Conservation (phyloP, 2,329 filamentous ascomycete genomes). For the Trichoderma brevicompactum region DNA sequence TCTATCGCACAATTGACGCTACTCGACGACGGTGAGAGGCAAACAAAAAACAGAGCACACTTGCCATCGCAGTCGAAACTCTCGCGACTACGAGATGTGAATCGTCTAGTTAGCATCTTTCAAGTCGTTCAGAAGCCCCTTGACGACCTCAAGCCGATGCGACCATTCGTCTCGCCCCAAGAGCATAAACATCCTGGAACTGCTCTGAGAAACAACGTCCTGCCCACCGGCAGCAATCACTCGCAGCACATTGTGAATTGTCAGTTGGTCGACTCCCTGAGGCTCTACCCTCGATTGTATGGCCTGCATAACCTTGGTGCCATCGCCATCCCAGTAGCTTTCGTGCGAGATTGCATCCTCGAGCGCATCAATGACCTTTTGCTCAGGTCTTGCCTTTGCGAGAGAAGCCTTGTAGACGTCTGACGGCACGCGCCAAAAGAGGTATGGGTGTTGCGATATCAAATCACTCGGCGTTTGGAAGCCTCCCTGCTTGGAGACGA, state of each 20-base stretch:
- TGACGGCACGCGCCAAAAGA: conserved; percentile 46
- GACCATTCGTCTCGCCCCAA: conserved; percentile 45
- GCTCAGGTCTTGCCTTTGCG: conserved; percentile 31
- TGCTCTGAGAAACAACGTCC: conserved; percentile 38
- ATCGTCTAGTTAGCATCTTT: background rate
- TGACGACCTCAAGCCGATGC: conserved; percentile 36
- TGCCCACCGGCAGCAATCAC: conserved; percentile 41
- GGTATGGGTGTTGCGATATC: conserved; percentile 42
- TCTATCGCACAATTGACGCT: no score
- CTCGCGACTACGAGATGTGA: background rate
- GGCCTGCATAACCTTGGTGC: conserved; percentile 31
- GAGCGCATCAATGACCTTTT: conserved; percentile 36
- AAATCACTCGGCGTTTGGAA: conserved; percentile 34
- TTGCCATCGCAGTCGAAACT: background rate
- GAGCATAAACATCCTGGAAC: conserved; percentile 40
- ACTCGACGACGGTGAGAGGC: no score
- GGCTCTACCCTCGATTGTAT: conserved; percentile 31
- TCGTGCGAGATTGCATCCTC: conserved; percentile 33
- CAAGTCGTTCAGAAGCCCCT: conserved; percentile 32
- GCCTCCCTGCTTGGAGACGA: conserved; percentile 34
- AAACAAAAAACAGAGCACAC: background rate
- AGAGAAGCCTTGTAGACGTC: conserved; percentile 38
- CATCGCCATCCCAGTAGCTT: conserved; percentile 29
- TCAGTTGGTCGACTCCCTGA: conserved; percentile 30
- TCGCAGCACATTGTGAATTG: conserved; percentile 40